Evolutionary conservation across 768 basidiomycete genomes (phyloP).

Genomic region (Lactarius evosmus): DNA sequence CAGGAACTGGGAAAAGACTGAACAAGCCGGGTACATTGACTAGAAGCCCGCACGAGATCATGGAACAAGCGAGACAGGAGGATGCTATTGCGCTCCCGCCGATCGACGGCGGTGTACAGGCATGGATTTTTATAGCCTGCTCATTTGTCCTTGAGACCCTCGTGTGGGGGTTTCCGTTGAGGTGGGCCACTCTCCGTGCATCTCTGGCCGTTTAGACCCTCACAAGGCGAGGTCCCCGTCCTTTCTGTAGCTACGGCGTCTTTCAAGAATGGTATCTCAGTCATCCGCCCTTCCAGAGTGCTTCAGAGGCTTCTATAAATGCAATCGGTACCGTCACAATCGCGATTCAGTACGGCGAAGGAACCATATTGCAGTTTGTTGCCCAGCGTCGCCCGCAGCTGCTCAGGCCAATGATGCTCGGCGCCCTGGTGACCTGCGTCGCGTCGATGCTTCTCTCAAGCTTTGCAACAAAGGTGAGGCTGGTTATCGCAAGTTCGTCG

Average conservation of each 20-base stretch:
- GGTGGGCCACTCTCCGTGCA: slow-evolving; percentile 16
- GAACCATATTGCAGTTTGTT: slow-evolving; percentile 24
- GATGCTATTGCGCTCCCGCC: slow-evolving; percentile 22
- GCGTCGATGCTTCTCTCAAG: slow-evolving; percentile 27
- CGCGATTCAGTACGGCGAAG: neutral
- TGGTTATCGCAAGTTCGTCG: too few relatives aligned
- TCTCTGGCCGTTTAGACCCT: neutral
- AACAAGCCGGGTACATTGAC: neutral
- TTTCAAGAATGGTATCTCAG: slow-evolving; percentile 13
- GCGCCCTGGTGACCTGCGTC: slow-evolving; percentile 25
- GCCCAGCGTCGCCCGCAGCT: slow-evolving; percentile 29
- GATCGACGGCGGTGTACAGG: slow-evolving; percentile 27
- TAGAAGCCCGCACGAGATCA: neutral
- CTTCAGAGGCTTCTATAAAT: slow-evolving; percentile 10
- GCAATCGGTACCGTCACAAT: slow-evolving; percentile 12
- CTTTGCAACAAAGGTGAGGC: slow-evolving; percentile 28
- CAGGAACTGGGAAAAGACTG: neutral
- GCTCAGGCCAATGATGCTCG: slow-evolving; percentile 26
- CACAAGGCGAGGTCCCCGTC: neutral
- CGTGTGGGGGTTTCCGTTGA: slow-evolving; percentile 31
- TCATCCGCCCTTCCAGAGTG: slow-evolving; percentile 8
- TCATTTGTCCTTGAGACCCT: slow-evolving; percentile 30
- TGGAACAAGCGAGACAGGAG: slow-evolving; percentile 5
- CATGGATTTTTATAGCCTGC: slow-evolving; percentile 30
- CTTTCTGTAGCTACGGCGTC: slow-evolving; percentile 4